These are phyloP conservation scores for Hanseniaspora vineae DNA, from an alignment of 805 yeast species.

Conservation along the genomic window DNA sequence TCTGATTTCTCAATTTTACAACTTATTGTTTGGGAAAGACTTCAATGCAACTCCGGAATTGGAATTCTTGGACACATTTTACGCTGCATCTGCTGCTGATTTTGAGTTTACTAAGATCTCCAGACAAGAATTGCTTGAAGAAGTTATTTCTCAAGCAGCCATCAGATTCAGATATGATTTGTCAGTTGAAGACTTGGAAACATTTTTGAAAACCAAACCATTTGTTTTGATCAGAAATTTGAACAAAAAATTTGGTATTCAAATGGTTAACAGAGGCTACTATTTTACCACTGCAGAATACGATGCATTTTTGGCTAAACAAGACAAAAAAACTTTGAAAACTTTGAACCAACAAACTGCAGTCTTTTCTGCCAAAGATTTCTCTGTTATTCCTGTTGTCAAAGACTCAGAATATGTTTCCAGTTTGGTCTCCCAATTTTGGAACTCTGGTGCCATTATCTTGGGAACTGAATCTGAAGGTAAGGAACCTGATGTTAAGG, in stretches of 20 bases:
- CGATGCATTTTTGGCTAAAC: slow-evolving; percentile 19
- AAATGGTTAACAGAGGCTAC: slow-evolving; percentile 44
- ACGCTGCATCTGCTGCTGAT: slow-evolving; percentile 27
- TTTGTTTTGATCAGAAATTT: slow-evolving; percentile 48
- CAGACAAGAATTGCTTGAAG: slow-evolving; percentile 30
- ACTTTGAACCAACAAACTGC: slow-evolving; percentile 22
- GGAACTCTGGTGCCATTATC: slow-evolving; percentile 44
- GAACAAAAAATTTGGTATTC: slow-evolving; percentile 73
- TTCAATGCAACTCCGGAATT: slow-evolving; percentile 31
- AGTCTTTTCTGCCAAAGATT: slow-evolving; percentile 47
- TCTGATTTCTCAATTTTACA: slow-evolving; percentile 58
- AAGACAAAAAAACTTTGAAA: slow-evolving; percentile 26
- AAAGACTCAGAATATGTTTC: slow-evolving; percentile 61
- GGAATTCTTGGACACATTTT: slow-evolving; percentile 34
- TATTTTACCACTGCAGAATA: slow-evolving; percentile 29
- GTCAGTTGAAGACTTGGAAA: slow-evolving; percentile 34
- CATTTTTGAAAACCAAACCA: slow-evolving; percentile 26
- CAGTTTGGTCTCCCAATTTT: slow-evolving; percentile 59
- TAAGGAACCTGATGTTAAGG: slow-evolving; percentile 28
- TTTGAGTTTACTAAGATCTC: slow-evolving; percentile 30
- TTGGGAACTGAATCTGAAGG: slow-evolving; percentile 1
- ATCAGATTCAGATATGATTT: slow-evolving; percentile 53
- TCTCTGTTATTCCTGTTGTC: slow-evolving; percentile 63
- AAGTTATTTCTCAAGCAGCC: slow-evolving; percentile 40
- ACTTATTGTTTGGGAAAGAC: slow-evolving; percentile 46